Evolutionary conservation across 78 protist genomes (phyloP).

Genomic region (Isochrysis galbana): DNA sequence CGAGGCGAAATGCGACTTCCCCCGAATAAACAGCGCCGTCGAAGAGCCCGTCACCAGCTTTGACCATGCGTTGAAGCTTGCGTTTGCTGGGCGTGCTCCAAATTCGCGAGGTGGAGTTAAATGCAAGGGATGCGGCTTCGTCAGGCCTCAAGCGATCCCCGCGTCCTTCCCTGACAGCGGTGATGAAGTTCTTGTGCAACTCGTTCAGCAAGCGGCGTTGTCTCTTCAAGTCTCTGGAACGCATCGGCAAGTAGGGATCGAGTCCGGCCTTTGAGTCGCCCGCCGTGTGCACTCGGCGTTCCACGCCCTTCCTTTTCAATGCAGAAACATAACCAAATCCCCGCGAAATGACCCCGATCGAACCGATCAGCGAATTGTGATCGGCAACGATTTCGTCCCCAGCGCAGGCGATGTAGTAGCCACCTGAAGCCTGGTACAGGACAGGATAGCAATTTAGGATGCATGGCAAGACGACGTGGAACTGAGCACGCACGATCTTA

Average conservation of each 20-base stretch:
- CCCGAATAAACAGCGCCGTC: background rate
- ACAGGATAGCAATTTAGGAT: no score
- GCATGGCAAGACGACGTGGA: no score
- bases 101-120: background rate
- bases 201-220: background rate
- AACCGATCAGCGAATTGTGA: background rate
- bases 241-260: background rate
- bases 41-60: background rate
- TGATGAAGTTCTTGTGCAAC: slow-evolving; percentile 2
- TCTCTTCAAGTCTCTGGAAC: background rate
- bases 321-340: background rate
- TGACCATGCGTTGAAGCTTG: background rate
- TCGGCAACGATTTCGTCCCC: slow-evolving; percentile 4
- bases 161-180: background rate
- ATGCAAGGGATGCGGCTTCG: background rate
- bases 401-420: slow-evolving; percentile 22
- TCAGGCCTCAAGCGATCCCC: background rate
- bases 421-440: background rate
- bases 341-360: slow-evolving; percentile 1
- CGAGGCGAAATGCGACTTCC: background rate
- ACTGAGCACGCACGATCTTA: no score
- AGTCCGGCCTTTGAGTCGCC: background rate
- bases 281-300: background rate
- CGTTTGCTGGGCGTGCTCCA: background rate
- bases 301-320: background rate